These are phyloP conservation scores for Xanthoconium purpureum DNA, from an alignment of 768 basidiomycete species.

Conservation along the genomic window DNA sequence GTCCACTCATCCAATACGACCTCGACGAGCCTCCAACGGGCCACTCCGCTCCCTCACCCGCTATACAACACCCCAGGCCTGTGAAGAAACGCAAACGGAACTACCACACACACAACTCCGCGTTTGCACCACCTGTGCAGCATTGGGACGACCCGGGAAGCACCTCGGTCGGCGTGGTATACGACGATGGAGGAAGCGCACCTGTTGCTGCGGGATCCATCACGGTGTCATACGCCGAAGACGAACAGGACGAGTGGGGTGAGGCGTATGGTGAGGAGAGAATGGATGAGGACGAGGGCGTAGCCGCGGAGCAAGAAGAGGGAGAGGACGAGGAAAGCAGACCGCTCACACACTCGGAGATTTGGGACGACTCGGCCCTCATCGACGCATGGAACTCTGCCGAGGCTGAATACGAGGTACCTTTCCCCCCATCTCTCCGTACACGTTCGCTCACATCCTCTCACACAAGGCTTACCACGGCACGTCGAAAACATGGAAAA, in stretches of 20 bases:
- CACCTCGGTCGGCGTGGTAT: conserved; percentile 25
- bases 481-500: conserved; percentile 65
- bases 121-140: conserved; percentile 20
- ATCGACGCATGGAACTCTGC: conserved; percentile 85
- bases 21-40: conserved; percentile 12
- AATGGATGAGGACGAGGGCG: conserved; percentile 19
- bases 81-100: conserved; percentile 51
- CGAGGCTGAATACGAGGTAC: conserved; percentile 72
- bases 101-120: conserved; percentile 9
- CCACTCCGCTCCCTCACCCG: not conserved
- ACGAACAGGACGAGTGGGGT: conserved; percentile 23
- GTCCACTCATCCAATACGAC: conserved; percentile 30
- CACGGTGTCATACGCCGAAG: not conserved
- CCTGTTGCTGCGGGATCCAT: not conserved
- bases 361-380: conserved; percentile 85
- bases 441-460: not conserved
- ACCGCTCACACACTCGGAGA: conserved; percentile 66
- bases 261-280: conserved; percentile 25
- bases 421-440: not conserved
- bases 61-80: conserved; percentile 18
- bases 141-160: conserved; percentile 45
- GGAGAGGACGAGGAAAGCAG: conserved; percentile 50
- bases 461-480: conserved; percentile 58
- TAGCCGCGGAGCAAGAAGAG: conserved; percentile 38
- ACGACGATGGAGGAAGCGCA: conserved; percentile 26